Evolutionary conservation across 139 green algal species (phyloP), one percentile per base, ranked within the genome.

Genomic region (Auxenochlorella pyrenoidosa): DNA sequence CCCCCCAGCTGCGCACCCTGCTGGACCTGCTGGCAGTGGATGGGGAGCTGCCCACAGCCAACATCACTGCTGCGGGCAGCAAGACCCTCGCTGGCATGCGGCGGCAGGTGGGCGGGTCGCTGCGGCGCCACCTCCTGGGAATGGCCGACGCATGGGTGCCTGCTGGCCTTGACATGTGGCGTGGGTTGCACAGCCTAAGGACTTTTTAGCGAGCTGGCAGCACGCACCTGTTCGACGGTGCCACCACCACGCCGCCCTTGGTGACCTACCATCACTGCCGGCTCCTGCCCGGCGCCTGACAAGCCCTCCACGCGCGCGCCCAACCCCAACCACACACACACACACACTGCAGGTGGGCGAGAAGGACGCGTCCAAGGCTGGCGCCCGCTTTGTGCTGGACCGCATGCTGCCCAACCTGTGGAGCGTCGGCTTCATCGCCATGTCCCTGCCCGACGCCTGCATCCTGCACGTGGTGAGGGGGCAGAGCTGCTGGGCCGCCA

Each of bases 391-490:
- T 8, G 92, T 95, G 32, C 92, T 97, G 47, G 94, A 97, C 91
- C 96, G 96, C 90, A 96, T 96, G 94, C 92, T 97, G 83, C 92
- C 90, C 44, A 96, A 96, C 90, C 44, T 91, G 44, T 95, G 89
- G 90, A 71, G 36, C 63, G 13, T 71, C 28, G 93, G 93, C 44
- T 94, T 95, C 91, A 95, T 97, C 54, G 71, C 92, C 38, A 88
- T 95, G 75, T 79, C 95, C 81, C 85, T 97, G 75, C 94, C 94
- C 2, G 34, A 85, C 21, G 75, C 93, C 38, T 95, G 91, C 89
- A 87, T 97, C 54, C 79, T 97, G 16, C 91, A 95, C 70, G 91
- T 92, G 54, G 88, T 90, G 54, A 63, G 54, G 16, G 54, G 54
- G 54, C 54, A 58, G 12, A 12, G 47, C 8, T n/a, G n/a, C n/a